Base-by-base conservation (phyloP, 2,329 filamentous ascomycete species). In the Myriangium duriaei region DNA sequence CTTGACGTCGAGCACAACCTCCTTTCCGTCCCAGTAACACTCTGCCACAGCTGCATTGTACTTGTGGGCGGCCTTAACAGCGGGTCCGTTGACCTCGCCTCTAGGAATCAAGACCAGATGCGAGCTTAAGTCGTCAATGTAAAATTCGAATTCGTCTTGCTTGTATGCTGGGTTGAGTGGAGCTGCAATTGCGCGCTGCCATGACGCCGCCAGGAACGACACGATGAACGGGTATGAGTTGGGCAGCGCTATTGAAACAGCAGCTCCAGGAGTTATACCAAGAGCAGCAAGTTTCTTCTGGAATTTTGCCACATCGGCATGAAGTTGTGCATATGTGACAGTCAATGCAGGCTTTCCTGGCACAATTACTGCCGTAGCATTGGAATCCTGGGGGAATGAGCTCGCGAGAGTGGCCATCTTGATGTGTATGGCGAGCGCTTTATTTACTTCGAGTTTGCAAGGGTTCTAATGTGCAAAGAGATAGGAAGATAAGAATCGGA, bases 211-310 rank as follows among this genome's bases (percentile, higher is more conserved):
- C 31, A 92, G 71, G 61, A 92, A 93, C 2, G 83, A 77, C 40
- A 91, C 76, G 54, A 92, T 81, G 62, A 92, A 91, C 58, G 87
- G 82, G 60, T 85, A 87, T 37, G 79, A 85, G 64, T 92, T 92
- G 42, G 80, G 73, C 12, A 86, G 71, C 17, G 84, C 81, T 55
- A 92, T 86, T 33, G 83, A 91, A 37, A 92, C 82, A 32, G 82
- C 78, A 11, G 78, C 72, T 47, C 71, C 69, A 30, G 72, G 69
- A 40, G 69, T 67, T 45, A 92, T 75, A 46, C 84, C 84, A 40
- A 88, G 68, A 33, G 69, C 69, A 15, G 84, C 83, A 45, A 92
- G 75, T 61, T 84, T 82, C 54, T 68, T 66, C 64, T 91, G 84
- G 64, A 91, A 88, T 11, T 70, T 63, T 30, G 67, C 60, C 39